Evolutionary conservation across 768 basidiomycete genomes (phyloP).

Genomic region (Termitomyces titanicus): DNA sequence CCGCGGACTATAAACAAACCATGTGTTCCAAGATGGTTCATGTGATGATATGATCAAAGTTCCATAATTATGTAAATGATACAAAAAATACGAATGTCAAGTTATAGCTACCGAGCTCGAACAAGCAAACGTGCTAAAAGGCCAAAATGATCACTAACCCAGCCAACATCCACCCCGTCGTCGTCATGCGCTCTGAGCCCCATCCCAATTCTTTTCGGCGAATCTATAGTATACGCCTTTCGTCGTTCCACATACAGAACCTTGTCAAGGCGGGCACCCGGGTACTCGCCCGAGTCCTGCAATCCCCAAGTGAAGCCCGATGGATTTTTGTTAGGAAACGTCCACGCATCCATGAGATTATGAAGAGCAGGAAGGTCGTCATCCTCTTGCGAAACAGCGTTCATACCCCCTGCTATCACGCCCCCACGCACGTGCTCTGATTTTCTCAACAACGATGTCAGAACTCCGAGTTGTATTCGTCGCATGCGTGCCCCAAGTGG

Average conservation of each 20-base stretch:
- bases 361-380: slow-evolving; percentile 34
- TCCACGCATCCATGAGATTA: slow-evolving; percentile 62
- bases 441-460: slow-evolving; percentile 47
- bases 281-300: slow-evolving; percentile 46
- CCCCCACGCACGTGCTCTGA: slow-evolving; percentile 50
- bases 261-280: slow-evolving; percentile 61
- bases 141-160: slow-evolving; percentile 71
- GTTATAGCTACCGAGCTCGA: slow-evolving; percentile 13
- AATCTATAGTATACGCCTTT: slow-evolving; percentile 46
- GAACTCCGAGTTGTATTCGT: slow-evolving; percentile 50
- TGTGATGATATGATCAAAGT: slow-evolving; percentile 5
- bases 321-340: slow-evolving; percentile 36
- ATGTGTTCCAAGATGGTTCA: no score
- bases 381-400: slow-evolving; percentile 52
- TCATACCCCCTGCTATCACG: slow-evolving; percentile 72
- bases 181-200: slow-evolving; percentile 42
- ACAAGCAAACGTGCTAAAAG: slow-evolving; percentile 39
- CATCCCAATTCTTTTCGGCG: slow-evolving; percentile 54
- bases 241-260: slow-evolving; percentile 52
- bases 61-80: no score
- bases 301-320: slow-evolving; percentile 68
- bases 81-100: no score
- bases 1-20: no score
- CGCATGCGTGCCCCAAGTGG: slow-evolving; percentile 35
- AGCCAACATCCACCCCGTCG: slow-evolving; percentile 27